Evolutionary conservation across 2,329 filamentous ascomycete species (phyloP), one percentile per base, ranked within the genome.

Genomic region (Ascochyta pisi): DNA sequence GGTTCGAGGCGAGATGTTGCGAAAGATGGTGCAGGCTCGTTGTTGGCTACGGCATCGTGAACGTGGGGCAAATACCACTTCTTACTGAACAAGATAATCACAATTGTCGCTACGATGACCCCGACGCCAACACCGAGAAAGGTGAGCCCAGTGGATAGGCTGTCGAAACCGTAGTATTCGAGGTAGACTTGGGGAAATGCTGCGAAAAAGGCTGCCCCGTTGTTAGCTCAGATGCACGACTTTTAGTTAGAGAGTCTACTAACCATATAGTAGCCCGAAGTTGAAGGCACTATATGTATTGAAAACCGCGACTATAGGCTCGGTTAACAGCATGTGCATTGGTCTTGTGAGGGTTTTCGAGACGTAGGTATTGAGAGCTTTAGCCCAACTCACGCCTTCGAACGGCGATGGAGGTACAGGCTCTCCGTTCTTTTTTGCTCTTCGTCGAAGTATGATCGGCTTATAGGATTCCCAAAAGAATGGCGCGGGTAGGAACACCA

Each of bases 401-500:
- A 50, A 39, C 12, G 57, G 53, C n/a, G 35, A 39, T 6, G 23
- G 52, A n/a, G 52, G 58, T 3, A 61, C 23, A 3, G 52, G 45
- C 6, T 43, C 26, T 19, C 34, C 31, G 1, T 33, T 40, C 37
- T 57, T 24, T 50, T 74, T 73, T 12, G 71, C 72, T 15, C 73
- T 67, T 34, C 64, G 66, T 37, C 69, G 60, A 1, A 83, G 70
- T 0, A 84, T 78, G 48, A 73, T 69, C 47, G 76, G 76, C 49
- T 84, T 81, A 61, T 83, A 86, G 0, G 84, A 84, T 63, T 87
- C 85, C 27, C 73, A 63, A 50, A 78, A 78, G 10, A 79, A 75
- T 2, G 80, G 53, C 0, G 79, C 56, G 0, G 69, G 62, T 16
- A 75, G 31, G 43, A 71, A 68, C 16, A 73, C 68, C 15, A 43